A percentile compares a stretch with the other conserved stretches of the same genome.
Conservation (phyloP, 768 basidiomycete species). For the Pleurotus eryngii region DNA sequence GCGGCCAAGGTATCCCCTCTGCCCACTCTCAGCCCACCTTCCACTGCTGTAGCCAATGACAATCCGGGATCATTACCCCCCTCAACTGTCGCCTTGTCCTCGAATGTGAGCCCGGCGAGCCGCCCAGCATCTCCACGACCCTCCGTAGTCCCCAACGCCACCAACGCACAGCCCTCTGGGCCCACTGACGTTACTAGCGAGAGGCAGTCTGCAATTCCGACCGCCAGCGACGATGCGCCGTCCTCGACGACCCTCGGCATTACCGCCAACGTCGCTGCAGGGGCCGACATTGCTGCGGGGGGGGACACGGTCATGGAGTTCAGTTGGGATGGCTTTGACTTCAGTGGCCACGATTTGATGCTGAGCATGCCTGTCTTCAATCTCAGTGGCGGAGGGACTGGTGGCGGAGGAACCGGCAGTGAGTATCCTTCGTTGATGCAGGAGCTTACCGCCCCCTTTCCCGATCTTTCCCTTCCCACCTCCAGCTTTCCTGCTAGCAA, state of each 20-base stretch:
- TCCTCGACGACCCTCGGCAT: background rate
- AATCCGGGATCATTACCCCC: background rate
- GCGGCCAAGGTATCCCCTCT: background rate
- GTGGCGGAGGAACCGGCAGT: background rate
- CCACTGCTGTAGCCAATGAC: background rate
- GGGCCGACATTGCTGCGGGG: background rate
- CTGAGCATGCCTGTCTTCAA: background rate
- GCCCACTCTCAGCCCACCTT: background rate
- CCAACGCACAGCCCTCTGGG: background rate
- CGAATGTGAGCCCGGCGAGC: too few species aligned
- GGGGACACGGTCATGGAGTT: background rate
- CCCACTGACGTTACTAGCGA: background rate
- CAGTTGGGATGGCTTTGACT: background rate
- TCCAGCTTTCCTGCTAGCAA: too few species aligned
- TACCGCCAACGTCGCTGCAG: background rate
- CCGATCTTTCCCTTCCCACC: background rate
- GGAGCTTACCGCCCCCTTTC: background rate
- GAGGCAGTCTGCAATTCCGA: background rate
- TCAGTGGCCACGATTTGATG: background rate
- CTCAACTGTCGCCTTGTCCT: too few species aligned
- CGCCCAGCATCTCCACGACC: too few species aligned
- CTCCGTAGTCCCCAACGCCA: background rate
- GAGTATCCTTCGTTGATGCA: background rate
- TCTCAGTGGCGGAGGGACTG: too few species aligned
- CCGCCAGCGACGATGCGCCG: background rate